Percentiles rank a stretch among this genome's conserved stretches.
Evolutionary conservation across 2,329 filamentous ascomycete species (phyloP).

Genomic region (Fonsecaea monophora): DNA sequence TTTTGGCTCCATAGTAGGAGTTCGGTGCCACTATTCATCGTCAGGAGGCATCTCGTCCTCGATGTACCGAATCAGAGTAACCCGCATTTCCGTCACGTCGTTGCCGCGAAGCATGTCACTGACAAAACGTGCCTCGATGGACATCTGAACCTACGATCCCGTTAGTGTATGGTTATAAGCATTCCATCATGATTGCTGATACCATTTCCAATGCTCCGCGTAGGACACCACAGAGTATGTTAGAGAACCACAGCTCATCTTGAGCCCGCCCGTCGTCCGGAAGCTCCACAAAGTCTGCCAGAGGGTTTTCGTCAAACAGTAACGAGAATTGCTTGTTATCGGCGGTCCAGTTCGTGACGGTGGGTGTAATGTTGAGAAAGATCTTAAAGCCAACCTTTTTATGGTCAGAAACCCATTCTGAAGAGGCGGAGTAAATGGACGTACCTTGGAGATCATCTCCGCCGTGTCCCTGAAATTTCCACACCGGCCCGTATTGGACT

Average conservation of each 20-base stretch:
- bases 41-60: conserved; percentile 97
- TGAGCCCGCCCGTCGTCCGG: conserved; percentile 95
- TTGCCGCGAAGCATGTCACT: conserved; percentile 92
- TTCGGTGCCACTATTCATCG: conserved; percentile 72
- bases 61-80: conserved; percentile 90
- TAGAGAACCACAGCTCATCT: conserved; percentile 98
- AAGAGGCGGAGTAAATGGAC: conserved; percentile 19
- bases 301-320: conserved; percentile 93
- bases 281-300: conserved; percentile 96
- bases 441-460: conserved; percentile 91
- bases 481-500: conserved; percentile 88
- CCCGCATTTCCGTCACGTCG: conserved; percentile 95
- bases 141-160: conserved; percentile 78
- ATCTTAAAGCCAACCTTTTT: conserved; percentile 95
- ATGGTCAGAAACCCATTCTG: conserved; percentile 4
- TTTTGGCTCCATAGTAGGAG: neutral
- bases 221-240: conserved; percentile 92
- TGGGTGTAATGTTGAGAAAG: conserved; percentile 94
- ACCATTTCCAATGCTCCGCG: conserved; percentile 96
- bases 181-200: conserved; percentile 29
- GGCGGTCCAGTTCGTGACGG: conserved; percentile 91
- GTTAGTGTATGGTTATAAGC: conserved; percentile 25
- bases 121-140: conserved; percentile 95
- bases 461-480: conserved; percentile 94
- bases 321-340: conserved; percentile 97